phyloP scores from a whole-genome alignment of 164 flowering plant genomes.

The Brasenia schreberi region DNA sequence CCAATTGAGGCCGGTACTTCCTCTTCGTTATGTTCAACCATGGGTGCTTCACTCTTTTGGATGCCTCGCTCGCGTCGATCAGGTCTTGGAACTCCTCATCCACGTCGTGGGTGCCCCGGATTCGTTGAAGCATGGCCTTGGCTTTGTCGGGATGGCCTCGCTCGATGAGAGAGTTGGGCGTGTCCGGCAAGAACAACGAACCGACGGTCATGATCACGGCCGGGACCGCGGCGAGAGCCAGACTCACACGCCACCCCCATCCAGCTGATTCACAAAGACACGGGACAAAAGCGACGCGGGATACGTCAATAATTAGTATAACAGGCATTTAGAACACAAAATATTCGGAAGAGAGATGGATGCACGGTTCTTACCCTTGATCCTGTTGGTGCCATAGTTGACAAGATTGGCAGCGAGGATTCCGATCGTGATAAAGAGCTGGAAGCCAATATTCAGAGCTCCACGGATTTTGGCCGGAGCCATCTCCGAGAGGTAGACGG shows the following conservation, averaged over 20 bases:
- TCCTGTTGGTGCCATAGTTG: constrained; percentile 7
- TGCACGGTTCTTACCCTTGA: background rate
- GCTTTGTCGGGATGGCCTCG: constrained; percentile 4
- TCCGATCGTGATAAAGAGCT: constrained; percentile 8
- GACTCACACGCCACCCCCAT: constrained; percentile 5
- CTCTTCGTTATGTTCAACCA: constrained; percentile 6
- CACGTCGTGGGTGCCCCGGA: constrained; percentile 7
- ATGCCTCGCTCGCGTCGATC: constrained; percentile 3
- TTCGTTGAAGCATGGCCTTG: background rate
- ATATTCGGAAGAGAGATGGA: no score
- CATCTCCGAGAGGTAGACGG: constrained; percentile 10
- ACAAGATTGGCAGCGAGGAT: constrained; percentile 8
- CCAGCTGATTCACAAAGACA: background rate
- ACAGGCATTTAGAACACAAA: no score
- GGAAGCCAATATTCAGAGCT: constrained; percentile 4
- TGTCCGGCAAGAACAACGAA: constrained; percentile 6
- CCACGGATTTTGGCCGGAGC: constrained; percentile 6
- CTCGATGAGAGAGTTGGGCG: constrained; percentile 9
- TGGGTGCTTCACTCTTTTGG: constrained; percentile 4
- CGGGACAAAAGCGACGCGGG: no score
- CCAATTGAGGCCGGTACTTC: constrained; percentile 8
- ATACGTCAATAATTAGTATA: no score
- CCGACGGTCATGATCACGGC: constrained; percentile 10
- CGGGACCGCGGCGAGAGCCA: constrained; percentile 6
- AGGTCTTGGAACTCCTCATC: constrained; percentile 4